Percentiles rank a stretch among this genome's conserved stretches.
Conservation (phyloP, 2,329 filamentous ascomycete genomes). For the Alternaria atra region DNA sequence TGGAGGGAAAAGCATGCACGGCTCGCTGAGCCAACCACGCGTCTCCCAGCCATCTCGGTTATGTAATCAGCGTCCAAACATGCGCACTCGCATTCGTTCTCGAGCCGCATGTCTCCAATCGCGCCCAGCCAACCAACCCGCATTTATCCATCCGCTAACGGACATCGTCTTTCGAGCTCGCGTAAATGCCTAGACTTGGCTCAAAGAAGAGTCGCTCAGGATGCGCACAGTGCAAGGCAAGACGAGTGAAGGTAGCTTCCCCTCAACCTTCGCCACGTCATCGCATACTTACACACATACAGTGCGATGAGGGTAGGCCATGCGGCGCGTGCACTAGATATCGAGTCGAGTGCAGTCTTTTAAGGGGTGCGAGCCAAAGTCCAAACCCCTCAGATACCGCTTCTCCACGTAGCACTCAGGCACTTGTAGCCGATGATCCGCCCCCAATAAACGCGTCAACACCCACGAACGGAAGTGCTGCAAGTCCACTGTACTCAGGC, state of each 20-base stretch:
- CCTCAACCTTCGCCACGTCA: neutral
- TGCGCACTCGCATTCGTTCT: constrained; percentile 9
- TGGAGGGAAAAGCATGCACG: neutral
- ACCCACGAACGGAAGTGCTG: constrained; percentile 10
- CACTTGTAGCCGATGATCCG: constrained; percentile 4
- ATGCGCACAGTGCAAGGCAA: constrained; percentile 38
- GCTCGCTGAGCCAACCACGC: neutral
- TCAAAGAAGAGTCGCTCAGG: constrained; percentile 28
- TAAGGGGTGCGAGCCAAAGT: constrained; percentile 10
- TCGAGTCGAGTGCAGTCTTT: constrained; percentile 41
- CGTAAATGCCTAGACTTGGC: constrained; percentile 13
- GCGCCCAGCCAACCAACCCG: neutral
- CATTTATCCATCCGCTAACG: constrained; percentile 1
- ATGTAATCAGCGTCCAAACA: neutral
- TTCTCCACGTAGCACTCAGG: constrained; percentile 1
- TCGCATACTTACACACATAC: constrained; percentile 7
- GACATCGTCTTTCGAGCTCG: neutral
- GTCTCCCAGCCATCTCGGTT: neutral
- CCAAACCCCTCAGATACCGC: neutral
- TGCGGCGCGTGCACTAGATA: constrained; percentile 41
- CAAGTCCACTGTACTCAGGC: neutral
- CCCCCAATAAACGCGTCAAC: neutral
- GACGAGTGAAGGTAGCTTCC: constrained; percentile 37
- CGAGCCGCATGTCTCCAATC: neutral
- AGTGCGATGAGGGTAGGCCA: constrained; percentile 44